Percentiles rank a stretch among this genome's conserved stretches.
These are phyloP conservation scores for Gryganskiella cystojenkinii DNA, from an alignment of 192 early-diverging fungal genomes.

Conservation along the genomic window DNA sequence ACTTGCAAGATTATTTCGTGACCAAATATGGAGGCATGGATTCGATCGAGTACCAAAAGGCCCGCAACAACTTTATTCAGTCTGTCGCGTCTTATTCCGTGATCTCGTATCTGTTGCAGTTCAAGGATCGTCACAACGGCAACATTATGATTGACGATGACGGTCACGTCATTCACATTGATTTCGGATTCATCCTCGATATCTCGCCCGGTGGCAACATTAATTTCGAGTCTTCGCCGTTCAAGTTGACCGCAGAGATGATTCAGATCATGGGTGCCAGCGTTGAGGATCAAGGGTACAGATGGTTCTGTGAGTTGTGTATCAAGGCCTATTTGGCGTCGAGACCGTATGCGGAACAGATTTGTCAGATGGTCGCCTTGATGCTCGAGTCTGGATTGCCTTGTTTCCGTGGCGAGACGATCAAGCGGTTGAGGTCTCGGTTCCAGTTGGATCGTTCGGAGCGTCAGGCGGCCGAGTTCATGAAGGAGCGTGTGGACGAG, in stretches of 20 bases:
- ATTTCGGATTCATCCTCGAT: constrained; percentile 99
- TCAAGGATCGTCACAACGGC: constrained; percentile 99
- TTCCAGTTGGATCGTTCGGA: constrained; percentile 94
- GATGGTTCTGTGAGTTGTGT: constrained; percentile 89
- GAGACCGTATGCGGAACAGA: constrained; percentile 91
- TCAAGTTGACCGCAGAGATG: constrained; percentile 98
- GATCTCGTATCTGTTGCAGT: constrained; percentile 93
- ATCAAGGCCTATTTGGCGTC: constrained; percentile 93
- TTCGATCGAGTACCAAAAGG: constrained; percentile 86
- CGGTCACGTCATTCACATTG: constrained; percentile 98
- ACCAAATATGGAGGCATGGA: constrained; percentile 92
- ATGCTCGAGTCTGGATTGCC: constrained; percentile 98
- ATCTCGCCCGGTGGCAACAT: constrained; percentile 97
- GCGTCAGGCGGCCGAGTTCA: constrained; percentile 93
- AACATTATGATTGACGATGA: constrained; percentile 99
- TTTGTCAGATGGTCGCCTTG: constrained; percentile 87
- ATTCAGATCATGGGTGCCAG: constrained; percentile 97
- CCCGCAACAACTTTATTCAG: constrained; percentile 92
- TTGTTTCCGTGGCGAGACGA: constrained; percentile 97
- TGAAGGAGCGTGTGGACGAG: constrained; percentile 88
- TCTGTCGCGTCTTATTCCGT: constrained; percentile 96
- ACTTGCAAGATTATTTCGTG: constrained; percentile 94
- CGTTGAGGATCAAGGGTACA: constrained; percentile 80
- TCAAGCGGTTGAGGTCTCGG: constrained; percentile 82
- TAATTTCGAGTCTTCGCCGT: constrained; percentile 95